phyloP scores from a whole-genome alignment of 306 rosid genomes.

The Nissolia schottii region DNA sequence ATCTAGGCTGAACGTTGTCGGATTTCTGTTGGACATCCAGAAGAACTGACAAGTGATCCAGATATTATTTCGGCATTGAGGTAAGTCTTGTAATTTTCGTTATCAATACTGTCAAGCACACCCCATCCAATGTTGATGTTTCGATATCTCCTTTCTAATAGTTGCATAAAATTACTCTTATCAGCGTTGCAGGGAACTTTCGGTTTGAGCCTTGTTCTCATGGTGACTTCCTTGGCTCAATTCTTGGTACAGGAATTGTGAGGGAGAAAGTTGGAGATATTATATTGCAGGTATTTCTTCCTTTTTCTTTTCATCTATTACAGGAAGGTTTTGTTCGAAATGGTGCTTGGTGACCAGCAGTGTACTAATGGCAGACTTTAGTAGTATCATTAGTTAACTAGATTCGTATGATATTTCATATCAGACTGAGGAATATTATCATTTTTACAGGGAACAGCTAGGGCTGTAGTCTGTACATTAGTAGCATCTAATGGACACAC shows the following conservation, averaged over 20 bases:
- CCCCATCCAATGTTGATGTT: conserved; percentile 1
- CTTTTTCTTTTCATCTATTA: not conserved
- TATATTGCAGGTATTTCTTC: conserved; percentile 62
- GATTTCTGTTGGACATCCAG: conserved; percentile 80
- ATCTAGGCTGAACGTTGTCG: conserved; percentile 92
- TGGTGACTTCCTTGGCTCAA: conserved; percentile 88
- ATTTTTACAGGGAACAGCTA: not conserved
- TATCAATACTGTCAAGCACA: not conserved
- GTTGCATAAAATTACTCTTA: conserved; percentile 25
- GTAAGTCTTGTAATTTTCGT: conserved; percentile 29
- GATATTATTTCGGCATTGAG: conserved; percentile 83
- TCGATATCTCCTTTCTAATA: not conserved
- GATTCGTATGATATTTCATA: not conserved
- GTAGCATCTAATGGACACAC: not conserved
- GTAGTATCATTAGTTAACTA: not conserved
- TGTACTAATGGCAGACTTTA: not conserved
- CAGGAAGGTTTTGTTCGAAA: conserved; percentile 1
- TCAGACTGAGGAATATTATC: not conserved
- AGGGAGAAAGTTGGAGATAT: conserved; percentile 89
- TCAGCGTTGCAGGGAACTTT: conserved; percentile 84
- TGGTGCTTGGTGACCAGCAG: not conserved
- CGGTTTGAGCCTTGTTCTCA: conserved; percentile 75
- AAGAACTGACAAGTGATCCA: conserved; percentile 74
- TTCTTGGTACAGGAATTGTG: conserved; percentile 81
- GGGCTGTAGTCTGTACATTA: not conserved